Conservation (phyloP, 2,329 filamentous ascomycete genomes). For the Talaromyces sp. region DNA sequence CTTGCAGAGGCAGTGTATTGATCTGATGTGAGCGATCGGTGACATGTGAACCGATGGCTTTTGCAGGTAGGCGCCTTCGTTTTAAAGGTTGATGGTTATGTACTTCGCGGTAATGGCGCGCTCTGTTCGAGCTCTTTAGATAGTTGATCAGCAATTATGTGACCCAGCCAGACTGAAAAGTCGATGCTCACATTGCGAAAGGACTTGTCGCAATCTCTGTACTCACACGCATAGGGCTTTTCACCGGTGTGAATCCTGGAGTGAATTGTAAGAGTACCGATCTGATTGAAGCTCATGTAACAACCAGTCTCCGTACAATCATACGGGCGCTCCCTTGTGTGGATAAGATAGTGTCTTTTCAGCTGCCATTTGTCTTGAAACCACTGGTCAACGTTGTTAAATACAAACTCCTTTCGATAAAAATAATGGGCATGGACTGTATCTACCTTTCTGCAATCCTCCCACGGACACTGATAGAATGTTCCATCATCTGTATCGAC, state of each 20-base stretch:
- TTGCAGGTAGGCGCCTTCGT: too few species aligned
- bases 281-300: conserved; percentile 48
- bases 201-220: conserved; percentile 37
- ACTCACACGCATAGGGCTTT: conserved; percentile 41
- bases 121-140: too few species aligned
- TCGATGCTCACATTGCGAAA: conserved; percentile 40
- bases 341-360: conserved; percentile 45
- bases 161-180: too few species aligned
- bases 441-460: conserved; percentile 42
- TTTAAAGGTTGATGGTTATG: too few species aligned
- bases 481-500: not conserved
- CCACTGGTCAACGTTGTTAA: conserved; percentile 28
- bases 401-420: not conserved
- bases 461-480: conserved; percentile 30
- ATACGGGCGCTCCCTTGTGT: conserved; percentile 48
- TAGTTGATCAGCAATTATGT: too few species aligned
- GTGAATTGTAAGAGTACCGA: conserved; percentile 45
- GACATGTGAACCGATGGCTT: too few species aligned
- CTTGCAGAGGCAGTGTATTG: too few species aligned
- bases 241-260: conserved; percentile 43
- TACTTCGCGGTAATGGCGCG: too few species aligned
- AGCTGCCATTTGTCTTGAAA: conserved; percentile 50
- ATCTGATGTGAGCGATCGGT: too few species aligned
- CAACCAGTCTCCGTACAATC: conserved; percentile 43
- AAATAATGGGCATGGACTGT: not conserved